Evolutionary conservation across 331 rosid genomes (phyloP).

Genomic region (Telfairia occidentalis): DNA sequence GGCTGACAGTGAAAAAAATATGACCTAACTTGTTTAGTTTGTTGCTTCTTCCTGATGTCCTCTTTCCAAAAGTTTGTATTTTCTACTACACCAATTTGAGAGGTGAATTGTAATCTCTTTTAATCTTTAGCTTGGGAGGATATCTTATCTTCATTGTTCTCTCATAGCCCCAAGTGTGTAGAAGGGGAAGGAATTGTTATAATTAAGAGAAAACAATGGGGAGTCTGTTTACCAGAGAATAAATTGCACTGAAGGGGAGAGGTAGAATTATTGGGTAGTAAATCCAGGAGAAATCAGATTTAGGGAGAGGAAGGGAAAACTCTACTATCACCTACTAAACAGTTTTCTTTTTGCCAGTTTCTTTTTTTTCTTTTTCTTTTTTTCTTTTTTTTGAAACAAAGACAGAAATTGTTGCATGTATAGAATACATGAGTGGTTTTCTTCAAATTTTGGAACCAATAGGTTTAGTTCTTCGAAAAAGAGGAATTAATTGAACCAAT

Average conservation of each 20-base stretch:
- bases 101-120: neutral
- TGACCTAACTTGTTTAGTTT: neutral
- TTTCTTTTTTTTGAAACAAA: too few species aligned
- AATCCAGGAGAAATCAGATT: too few species aligned
- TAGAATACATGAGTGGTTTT: neutral
- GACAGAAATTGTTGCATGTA: neutral
- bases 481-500: neutral
- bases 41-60: neutral
- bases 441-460: neutral
- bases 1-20: neutral
- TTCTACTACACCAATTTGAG: neutral
- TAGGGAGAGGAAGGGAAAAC: too few species aligned
- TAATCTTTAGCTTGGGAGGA: neutral
- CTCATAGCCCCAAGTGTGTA: neutral
- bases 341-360: neutral
- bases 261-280: neutral
- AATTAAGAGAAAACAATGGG: neutral
- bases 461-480: neutral
- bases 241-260: neutral
- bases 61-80: neutral
- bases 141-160: neutral
- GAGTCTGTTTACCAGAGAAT: neutral
- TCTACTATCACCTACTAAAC: neutral
- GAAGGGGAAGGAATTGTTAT: neutral
- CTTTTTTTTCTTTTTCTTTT: too few species aligned